Conservation (phyloP, 2,329 filamentous ascomycete species). For the Botrytis deweyae region DNA sequence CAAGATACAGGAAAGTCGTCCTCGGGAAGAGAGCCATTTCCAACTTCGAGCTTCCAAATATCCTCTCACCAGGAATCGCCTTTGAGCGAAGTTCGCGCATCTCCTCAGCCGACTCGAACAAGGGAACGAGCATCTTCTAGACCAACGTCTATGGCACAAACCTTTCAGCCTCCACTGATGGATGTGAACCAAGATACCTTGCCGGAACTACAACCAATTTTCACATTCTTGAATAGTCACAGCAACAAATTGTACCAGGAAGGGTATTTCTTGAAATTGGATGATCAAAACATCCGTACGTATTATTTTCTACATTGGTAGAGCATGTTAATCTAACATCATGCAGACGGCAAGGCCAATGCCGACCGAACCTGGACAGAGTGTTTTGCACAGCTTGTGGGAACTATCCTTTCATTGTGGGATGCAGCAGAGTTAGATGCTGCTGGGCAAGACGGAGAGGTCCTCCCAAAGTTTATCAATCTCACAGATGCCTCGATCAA, state of each 20-base stretch:
- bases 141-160: slow-evolving; percentile 81
- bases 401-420: slow-evolving; percentile 93
- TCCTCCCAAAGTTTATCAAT: slow-evolving; percentile 91
- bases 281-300: slow-evolving; percentile 90
- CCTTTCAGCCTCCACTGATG: slow-evolving; percentile 83
- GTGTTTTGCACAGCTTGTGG: slow-evolving; percentile 94
- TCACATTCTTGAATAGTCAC: slow-evolving; percentile 90
- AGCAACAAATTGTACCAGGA: slow-evolving; percentile 97
- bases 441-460: slow-evolving; percentile 79
- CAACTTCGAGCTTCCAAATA: slow-evolving; percentile 13
- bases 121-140: slow-evolving; percentile 52
- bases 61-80: slow-evolving; percentile 3
- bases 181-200: slow-evolving; percentile 81
- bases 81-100: slow-evolving; percentile 15
- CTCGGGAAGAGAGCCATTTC: slow-evolving; percentile 14
- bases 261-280: slow-evolving; percentile 94
- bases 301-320: slow-evolving; percentile 33
- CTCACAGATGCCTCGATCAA: slow-evolving; percentile 96
- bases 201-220: slow-evolving; percentile 91
- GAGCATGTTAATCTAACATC: slow-evolving; percentile 37
- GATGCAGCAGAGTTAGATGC: slow-evolving; percentile 89
- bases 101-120: slow-evolving; percentile 40
- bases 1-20: slow-evolving; percentile 2
- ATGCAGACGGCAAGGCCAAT: slow-evolving; percentile 79
- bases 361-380: slow-evolving; percentile 88